Evolutionary conservation across 73 alveolate species (phyloP), one percentile per base, ranked within the genome.

Genomic region (Paramecium caudatum): DNA sequence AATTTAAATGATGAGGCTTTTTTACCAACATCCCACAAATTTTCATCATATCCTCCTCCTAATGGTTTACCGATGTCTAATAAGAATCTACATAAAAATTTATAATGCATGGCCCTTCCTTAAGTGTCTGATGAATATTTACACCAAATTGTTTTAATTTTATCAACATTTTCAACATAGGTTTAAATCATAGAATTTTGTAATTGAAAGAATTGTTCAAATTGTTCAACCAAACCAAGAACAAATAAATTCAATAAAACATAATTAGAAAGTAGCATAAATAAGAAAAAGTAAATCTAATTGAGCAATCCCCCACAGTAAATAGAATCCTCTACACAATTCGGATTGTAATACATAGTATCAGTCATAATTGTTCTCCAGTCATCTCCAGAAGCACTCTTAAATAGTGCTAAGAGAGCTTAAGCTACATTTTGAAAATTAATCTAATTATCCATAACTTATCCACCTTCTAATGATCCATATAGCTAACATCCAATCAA

Each of bases 291-390:
- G 15, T 74, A 74, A 1, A 74, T 39, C 43, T 41, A 19, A 37
- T n/a, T 39, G 19, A 16, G 43, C 8, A 27, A 36, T 0, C 55
- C 16, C 19, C 88, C 88, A 74, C 88, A 74, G 19, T 74, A 74
- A 15, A 13, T 74, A 8, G 17, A 25, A 41, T 74, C 47, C n/a
- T 74, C 62, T 9, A 4, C 32, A 74, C 88, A 74, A 74, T 74
- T 16, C 4, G 88, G 88, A 15, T 74, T 74, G 43, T 74, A 45
- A 25, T 21, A 37, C 25, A 45, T 74, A 2, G 88, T 74, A 1
- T 74, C 88, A 12, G 68, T 74, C 88, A 74, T 74, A 13, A 74
- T 74, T 41, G 68, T 41, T 74, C 88, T 74, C 62, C 62, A 74
- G 21, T 74, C 65, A 74, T 74, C 88, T 12, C 62, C 62, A 39